Percentiles rank a stretch among this genome's conserved stretches.
Conservation (phyloP, 805 yeast species). For the Lipomyces spencermartinsiae region DNA sequence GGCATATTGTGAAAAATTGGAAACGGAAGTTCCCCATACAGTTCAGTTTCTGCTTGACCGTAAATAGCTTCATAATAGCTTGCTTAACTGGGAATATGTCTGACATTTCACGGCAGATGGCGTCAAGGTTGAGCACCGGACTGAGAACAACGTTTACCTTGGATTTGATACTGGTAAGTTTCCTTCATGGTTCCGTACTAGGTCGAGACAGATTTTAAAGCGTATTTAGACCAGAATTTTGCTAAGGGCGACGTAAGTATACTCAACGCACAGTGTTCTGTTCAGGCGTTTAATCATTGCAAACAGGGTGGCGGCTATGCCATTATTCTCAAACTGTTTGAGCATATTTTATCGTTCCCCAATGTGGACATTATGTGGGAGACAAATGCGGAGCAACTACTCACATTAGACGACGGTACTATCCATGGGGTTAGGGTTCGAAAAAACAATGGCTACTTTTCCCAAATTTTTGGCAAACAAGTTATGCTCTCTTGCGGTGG, state of each 20-base stretch:
- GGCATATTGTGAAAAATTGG: conserved; percentile 5
- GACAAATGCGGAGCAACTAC: conserved; percentile 9
- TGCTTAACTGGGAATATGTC: too few species aligned
- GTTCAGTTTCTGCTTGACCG: conserved; percentile 7
- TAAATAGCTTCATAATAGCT: not conserved
- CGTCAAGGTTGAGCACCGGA: not conserved
- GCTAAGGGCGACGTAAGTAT: conserved; percentile 1
- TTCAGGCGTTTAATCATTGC: too few species aligned
- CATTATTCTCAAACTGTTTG: not conserved
- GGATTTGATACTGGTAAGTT: conserved; percentile 7
- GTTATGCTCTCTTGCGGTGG: conserved; percentile 11
- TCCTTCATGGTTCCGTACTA: too few species aligned
- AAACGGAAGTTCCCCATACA: conserved; percentile 1
- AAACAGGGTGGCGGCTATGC: conserved; percentile 12
- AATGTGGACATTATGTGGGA: conserved; percentile 11
- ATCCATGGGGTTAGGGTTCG: conserved; percentile 4
- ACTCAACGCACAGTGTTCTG: too few species aligned
- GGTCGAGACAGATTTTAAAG: too few species aligned
- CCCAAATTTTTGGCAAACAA: not conserved
- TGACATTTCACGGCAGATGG: conserved; percentile 4
- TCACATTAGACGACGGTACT: not conserved
- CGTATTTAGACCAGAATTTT: not conserved
- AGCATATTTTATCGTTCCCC: not conserved
- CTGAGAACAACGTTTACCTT: not conserved
- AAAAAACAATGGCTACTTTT: not conserved